Base-by-base conservation (phyloP, 176 grass and related monocot genomes). In the Thinopyrum elongatum region DNA sequence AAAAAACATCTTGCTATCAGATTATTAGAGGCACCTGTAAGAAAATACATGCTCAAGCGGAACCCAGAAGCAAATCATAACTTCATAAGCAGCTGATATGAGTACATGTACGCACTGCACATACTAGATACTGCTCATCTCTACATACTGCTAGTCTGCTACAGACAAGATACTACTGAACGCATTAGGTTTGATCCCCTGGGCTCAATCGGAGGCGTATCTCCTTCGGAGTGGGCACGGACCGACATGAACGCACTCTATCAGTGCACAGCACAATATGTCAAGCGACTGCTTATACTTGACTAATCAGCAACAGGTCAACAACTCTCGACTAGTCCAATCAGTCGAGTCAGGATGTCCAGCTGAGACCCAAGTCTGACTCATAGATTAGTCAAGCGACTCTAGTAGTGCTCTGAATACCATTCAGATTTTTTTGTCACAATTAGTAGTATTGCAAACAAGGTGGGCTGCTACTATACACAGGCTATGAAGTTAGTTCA, bases 1-100 rank as follows among this genome's bases (percentile, higher is more conserved):
- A 55, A 21, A 21, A 55, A 74, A 75, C 15, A 76, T 76, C 44
- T 76, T 55, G 46, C 46, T 31, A 55, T 76, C 27, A 31, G 73
- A 76, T 75, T 51, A 75, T 75, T 44, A 75, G 44, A 76, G 73
- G 73, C 73, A 53, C 26, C 11, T 76, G 73, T 76, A 76, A 76
- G 44, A 19, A 76, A 29, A 46, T 76, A 47, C 73, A 21, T 31
- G 27, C 73, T 31, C 44, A 21, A 47, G 51, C 16, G 10, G 73
- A 76, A 76, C 27, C 46, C 5, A 55, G 26, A 76, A 53, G 26
- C 44, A 55, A 76, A 76, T 76, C 44, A 55, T 76, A 31, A 76
- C 26, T 55, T 76, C 73, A 53, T 31, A 31, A 76, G 7, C 23
- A 49, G 44, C 26, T 53, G 44, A 46, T 46, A 46, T 46, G 44